phyloP scores from a whole-genome alignment of 495 filamentous ascomycete species.

The Aspergillus leporis region DNA sequence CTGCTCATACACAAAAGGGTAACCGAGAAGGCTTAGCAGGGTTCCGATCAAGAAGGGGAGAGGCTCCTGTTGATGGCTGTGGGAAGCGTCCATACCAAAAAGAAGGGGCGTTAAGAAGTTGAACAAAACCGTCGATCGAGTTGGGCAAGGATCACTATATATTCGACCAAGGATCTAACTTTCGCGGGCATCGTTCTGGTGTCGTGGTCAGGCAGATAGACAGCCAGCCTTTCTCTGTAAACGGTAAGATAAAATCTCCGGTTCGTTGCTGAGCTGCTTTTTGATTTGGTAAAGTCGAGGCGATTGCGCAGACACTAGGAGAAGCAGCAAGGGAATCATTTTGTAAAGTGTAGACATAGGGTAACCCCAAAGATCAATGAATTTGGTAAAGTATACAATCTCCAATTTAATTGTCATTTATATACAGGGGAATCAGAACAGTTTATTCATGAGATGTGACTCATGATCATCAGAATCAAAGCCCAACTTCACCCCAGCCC shows the following conservation, averaged over 20 bases:
- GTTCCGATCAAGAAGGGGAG: background rate
- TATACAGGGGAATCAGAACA: conserved; percentile 6
- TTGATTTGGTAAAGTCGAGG: background rate
- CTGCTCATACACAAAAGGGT: background rate
- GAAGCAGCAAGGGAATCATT: background rate
- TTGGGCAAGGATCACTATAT: background rate
- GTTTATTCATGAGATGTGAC: background rate
- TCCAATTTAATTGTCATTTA: conserved; percentile 4
- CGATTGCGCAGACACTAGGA: background rate
- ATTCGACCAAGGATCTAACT: background rate
- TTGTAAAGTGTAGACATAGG: background rate
- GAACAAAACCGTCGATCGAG: background rate
- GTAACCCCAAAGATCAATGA: background rate
- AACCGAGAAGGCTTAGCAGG: background rate
- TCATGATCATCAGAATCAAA: conserved; percentile 12
- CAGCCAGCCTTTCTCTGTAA: background rate
- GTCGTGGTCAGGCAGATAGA: background rate
- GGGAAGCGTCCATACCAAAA: background rate
- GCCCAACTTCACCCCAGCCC: conserved; percentile 2
- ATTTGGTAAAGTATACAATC: background rate
- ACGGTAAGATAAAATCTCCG: background rate
- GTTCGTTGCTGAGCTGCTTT: conserved; percentile 1
- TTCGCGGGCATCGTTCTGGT: background rate
- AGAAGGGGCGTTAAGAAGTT: background rate
- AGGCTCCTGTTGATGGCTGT: background rate